Conservation (phyloP, 768 basidiomycete species). For the Russula sp. region DNA sequence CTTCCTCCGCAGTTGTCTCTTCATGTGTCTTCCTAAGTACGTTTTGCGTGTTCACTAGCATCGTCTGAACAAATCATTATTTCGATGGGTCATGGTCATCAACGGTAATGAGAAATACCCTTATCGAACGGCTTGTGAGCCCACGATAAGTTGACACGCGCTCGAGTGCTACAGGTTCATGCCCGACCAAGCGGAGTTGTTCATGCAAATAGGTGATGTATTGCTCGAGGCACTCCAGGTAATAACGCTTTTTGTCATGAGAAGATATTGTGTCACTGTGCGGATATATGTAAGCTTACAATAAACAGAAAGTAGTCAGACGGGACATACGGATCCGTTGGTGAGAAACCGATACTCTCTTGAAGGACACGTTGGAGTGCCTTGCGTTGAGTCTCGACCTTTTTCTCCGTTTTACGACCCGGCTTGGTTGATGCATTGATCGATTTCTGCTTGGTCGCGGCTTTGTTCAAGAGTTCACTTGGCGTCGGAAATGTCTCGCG, state of each 20-base stretch:
- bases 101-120: slow-evolving; percentile 34
- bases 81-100: background rate
- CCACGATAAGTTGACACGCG: slow-evolving; percentile 47
- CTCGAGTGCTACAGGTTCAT: slow-evolving; percentile 40
- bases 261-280: slow-evolving; percentile 64
- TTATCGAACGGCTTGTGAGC: slow-evolving; percentile 54
- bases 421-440: slow-evolving; percentile 4
- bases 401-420: slow-evolving; percentile 12
- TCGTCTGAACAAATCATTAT: slow-evolving; percentile 37
- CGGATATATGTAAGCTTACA: slow-evolving; percentile 1
- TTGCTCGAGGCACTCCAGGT: slow-evolving; percentile 65
- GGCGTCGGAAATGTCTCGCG: slow-evolving; percentile 50
- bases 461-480: slow-evolving; percentile 49
- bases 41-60: slow-evolving; percentile 65
- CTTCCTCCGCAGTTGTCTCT: slow-evolving; percentile 47
- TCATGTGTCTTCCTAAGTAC: slow-evolving; percentile 43
- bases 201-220: slow-evolving; percentile 62
- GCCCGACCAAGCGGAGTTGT: slow-evolving; percentile 45
- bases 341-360: slow-evolving; percentile 46
- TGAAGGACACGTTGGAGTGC: slow-evolving; percentile 52
- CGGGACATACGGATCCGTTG: slow-evolving; percentile 52
- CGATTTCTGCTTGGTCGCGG: slow-evolving; percentile 21
- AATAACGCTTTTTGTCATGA: slow-evolving; percentile 70
- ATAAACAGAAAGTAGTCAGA: background rate
- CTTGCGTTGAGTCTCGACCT: slow-evolving; percentile 44